phyloP scores from a whole-genome alignment of 78 protist species.

The Monosiga brevicollis region DNA sequence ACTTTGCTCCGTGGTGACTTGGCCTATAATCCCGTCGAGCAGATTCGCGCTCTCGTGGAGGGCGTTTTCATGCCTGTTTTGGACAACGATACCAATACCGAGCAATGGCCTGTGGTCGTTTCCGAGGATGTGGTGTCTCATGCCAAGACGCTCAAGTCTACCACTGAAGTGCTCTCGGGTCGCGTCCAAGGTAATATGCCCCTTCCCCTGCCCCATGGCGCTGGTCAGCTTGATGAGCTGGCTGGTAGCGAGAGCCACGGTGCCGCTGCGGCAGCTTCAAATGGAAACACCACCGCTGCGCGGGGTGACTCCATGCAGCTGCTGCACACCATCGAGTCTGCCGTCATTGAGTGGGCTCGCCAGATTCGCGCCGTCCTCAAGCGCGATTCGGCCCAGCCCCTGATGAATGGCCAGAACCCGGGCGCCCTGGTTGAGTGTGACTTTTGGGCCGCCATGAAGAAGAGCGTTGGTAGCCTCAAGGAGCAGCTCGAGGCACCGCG shows the following conservation, averaged over 20 bases:
- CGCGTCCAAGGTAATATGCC: conserved; percentile 32
- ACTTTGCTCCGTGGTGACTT: conserved; percentile 14
- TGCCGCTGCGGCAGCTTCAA: no score
- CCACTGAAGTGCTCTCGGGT: conserved; percentile 14
- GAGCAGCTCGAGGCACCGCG: conserved; percentile 18
- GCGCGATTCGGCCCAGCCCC: not conserved
- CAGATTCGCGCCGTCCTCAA: conserved; percentile 41
- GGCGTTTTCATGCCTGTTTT: conserved; percentile 19
- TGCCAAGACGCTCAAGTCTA: not conserved
- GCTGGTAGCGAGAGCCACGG: no score
- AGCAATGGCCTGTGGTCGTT: conserved; percentile 17
- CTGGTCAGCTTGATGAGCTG: not conserved
- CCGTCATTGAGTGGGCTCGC: conserved; percentile 58
- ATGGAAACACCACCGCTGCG: no score
- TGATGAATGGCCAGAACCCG: conserved; percentile 23
- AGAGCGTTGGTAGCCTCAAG: conserved; percentile 19
- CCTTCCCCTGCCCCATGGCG: conserved; percentile 41
- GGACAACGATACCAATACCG: not conserved
- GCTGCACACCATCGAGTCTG: conserved; percentile 46
- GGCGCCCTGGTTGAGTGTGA: conserved; percentile 61
- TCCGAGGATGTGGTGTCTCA: conserved; percentile 14
- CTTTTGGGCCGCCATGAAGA: conserved; percentile 58
- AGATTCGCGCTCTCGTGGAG: not conserved
- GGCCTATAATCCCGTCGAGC: conserved; percentile 7
- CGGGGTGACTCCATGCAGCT: not conserved